Evolutionary conservation across 2,329 filamentous ascomycete species (phyloP), one percentile per base, ranked within the genome.

Genomic region (Fusarium redolens): DNA sequence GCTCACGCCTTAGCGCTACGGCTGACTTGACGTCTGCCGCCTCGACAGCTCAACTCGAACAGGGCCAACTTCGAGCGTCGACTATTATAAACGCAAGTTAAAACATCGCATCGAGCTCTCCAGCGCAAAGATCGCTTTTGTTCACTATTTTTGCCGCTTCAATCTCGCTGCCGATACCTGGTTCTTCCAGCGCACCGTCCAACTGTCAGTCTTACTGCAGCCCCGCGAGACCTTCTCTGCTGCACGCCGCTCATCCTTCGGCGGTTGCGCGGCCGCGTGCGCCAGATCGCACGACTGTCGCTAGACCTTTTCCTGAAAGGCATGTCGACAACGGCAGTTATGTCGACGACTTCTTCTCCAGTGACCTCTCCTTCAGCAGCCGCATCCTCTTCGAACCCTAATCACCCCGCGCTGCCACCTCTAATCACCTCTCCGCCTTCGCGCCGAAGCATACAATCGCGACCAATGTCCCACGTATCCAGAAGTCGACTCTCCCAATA

Each of bases 401-500:
- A 85, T 75, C 87, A 88, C 76, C 84, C 89, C 75, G 79, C 87
- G 64, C 83, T 90, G 70, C 85, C 88, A 69, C 88, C 88, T 43
- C 80, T 90, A 70, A 86, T 89, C 75, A 89, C 89, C 60, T 89
- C 89, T 57, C 85, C 88, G 65, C 83, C 85, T 60, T 80, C 86
- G 71, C 90, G 88, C 78, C 88, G 89, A 80, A 86, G 91, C 79
- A 88, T 86, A 78, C 82, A 89, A 66, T 87, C 91, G 77, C 78
- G 91, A 75, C 92, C 93, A 75, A 88, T 90, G 82, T 94, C 93
- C 78, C 93, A 94, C 79, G 93, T 91, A 77, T 92, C 92, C 71
- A 95, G 91, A 83, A 93, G 93, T 80, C 90, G 95, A 63, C 86
- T 97, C 77, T 97, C 95, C 71, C 93, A 94, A 79, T 96, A 95